Base-by-base conservation (phyloP, 2,329 filamentous ascomycete genomes). In the Venturia pyrina region DNA sequence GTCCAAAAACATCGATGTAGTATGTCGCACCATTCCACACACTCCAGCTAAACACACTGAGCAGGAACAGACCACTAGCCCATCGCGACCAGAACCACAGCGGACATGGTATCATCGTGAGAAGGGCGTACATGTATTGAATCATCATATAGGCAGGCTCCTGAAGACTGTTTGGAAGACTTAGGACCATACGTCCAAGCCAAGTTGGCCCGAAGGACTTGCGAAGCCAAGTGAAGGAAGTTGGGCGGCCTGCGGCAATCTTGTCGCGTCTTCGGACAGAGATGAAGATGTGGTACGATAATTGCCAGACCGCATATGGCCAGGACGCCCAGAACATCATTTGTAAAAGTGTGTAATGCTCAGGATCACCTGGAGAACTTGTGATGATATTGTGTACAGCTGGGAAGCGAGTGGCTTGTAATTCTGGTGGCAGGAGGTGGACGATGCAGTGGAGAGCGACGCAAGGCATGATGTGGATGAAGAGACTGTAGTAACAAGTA, bases 381-480 rank as follows among this genome's bases (percentile, higher is more conserved):
- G 80, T 81, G 73, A 89, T 92, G 78, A 99, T 91, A 40, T 85
- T 84, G 79, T 90, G 92, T 69, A 96, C 85, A 15, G 93, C 93
- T 0, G 93, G 93, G 74, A 96, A 98, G 24, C 87, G 85, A 34
- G 80, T 77, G 69, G 82, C 80, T 72, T 96, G 89, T 53, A 84
- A 75, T 28, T 86, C 85, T 0, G 84, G 77, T 0, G 89, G 78
- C 15, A 92, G 82, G 24, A 98, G 82, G 75, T 99, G 95, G 19
- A 96, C 90, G 17, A 99, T 83, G 73, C 91, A 96, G 77, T 99
- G 95, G 15, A 99, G 83, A 1, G 93, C 91, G 6, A 90, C 93
- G 70, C 93, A 96, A 0, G 95, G 95, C 93, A 99, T 99, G 72
- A 99, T 96, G 77, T 99, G 95, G 71, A 99, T 97, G 79, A 99